Conservation (phyloP, 352 stramenopile species). For the Plasmopara halstedii region DNA sequence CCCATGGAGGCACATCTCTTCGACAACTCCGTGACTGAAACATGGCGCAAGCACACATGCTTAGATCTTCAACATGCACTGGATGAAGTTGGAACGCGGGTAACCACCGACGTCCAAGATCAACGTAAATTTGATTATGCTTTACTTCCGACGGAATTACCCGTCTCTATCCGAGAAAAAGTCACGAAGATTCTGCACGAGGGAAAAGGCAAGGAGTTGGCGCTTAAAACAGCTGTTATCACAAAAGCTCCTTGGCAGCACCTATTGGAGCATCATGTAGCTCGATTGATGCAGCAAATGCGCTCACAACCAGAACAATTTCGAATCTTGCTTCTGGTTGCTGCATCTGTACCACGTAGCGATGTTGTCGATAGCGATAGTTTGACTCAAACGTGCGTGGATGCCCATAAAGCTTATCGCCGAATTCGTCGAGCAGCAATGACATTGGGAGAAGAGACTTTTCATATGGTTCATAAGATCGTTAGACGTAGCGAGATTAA, state of each 20-base stretch:
- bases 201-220: slow-evolving; percentile 8
- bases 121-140: slow-evolving; percentile 22
- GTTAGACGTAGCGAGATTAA: slow-evolving; percentile 35
- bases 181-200: slow-evolving; percentile 16
- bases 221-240: slow-evolving; percentile 3
- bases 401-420: slow-evolving; percentile 27
- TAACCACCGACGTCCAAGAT: slow-evolving; percentile 14
- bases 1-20: slow-evolving; percentile 10
- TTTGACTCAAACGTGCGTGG: slow-evolving; percentile 3
- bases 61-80: slow-evolving; percentile 16
- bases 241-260: slow-evolving; percentile 27
- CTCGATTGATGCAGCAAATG: slow-evolving; percentile 37
- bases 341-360: slow-evolving; percentile 10
- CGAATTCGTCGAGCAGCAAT: slow-evolving; percentile 27
- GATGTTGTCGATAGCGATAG: slow-evolving; percentile 5
- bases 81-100: slow-evolving; percentile 5
- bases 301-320: slow-evolving; percentile 27
- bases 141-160: slow-evolving; percentile 15
- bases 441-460: slow-evolving; percentile 37
- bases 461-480: slow-evolving; percentile 29
- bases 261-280: slow-evolving; percentile 38
- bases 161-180: slow-evolving; percentile 13
- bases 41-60: slow-evolving; percentile 6
- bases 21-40: slow-evolving; percentile 3
- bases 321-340: slow-evolving; percentile 26